These are phyloP conservation scores for Funneliformis caledonium DNA, from an alignment of 371 early-diverging fungal species.

Conservation along the genomic window DNA sequence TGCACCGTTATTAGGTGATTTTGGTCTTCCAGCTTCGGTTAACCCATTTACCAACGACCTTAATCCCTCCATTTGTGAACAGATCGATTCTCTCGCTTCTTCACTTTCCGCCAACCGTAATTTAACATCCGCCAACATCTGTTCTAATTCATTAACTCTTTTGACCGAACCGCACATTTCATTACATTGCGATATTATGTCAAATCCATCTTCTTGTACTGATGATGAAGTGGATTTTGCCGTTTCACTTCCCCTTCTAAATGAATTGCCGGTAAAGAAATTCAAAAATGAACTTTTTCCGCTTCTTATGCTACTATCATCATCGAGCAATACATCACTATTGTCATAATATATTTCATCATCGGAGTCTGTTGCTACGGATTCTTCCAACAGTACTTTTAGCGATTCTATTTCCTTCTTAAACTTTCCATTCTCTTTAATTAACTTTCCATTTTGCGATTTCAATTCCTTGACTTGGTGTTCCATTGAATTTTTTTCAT, in stretches of 20 bases:
- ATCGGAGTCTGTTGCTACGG: neutral
- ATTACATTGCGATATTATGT: neutral
- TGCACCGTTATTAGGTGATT: neutral
- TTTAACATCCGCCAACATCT: constrained; percentile 4
- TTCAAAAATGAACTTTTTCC: neutral
- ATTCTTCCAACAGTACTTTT: neutral
- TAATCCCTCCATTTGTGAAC: constrained; percentile 22
- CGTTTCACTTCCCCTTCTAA: neutral
- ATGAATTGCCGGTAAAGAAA: neutral
- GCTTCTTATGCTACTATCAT: neutral
- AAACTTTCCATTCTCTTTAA: neutral
- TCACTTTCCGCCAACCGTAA: constrained; percentile 30
- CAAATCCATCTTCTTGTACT: neutral
- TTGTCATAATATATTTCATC: neutral
- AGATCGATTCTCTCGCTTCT: constrained; percentile 16
- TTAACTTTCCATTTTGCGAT: neutral
- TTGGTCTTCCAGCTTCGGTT: neutral
- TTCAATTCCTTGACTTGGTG: constrained; percentile 7
- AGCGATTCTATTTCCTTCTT: constrained; percentile 1
- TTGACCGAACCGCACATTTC: neutral
- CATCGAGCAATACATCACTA: neutral
- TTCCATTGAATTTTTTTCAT: neutral
- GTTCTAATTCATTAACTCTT: constrained; percentile 11
- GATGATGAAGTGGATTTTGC: neutral
- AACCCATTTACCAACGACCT: constrained; percentile 9